Conservation (phyloP, 805 yeast genomes). For the Saccharomycopsis schoenii region DNA sequence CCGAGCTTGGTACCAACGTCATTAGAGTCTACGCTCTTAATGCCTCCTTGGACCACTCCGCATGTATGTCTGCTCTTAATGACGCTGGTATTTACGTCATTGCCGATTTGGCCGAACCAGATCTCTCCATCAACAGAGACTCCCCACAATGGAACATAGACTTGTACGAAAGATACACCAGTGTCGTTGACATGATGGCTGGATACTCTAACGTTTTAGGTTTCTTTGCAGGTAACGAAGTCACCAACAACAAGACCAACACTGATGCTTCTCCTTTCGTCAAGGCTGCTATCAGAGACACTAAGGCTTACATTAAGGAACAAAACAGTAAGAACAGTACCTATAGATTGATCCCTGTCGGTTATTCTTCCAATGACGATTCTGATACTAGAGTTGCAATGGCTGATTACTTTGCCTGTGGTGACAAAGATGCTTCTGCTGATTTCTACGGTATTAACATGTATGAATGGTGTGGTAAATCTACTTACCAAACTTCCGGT, state of each 20-base stretch:
- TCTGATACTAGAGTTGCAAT: slow-evolving; percentile 64
- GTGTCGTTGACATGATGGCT: slow-evolving; percentile 72
- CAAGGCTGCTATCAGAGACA: slow-evolving; percentile 92
- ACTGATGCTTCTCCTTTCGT: slow-evolving; percentile 90
- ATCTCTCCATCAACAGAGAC: slow-evolving; percentile 63
- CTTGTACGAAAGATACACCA: slow-evolving; percentile 65
- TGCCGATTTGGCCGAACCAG: slow-evolving; percentile 85
- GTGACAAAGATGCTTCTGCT: slow-evolving; percentile 45
- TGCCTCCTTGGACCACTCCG: slow-evolving; percentile 59
- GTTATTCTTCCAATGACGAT: slow-evolving; percentile 89
- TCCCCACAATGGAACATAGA: slow-evolving; percentile 69
- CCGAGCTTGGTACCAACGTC: slow-evolving; percentile 60
- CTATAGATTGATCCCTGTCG: slow-evolving; percentile 82
- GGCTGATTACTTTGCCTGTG: slow-evolving; percentile 84
- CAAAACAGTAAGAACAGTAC: slow-evolving; percentile 25
- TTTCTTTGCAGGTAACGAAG: slow-evolving; percentile 97
- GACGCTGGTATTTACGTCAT: slow-evolving; percentile 89
- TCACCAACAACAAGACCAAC: slow-evolving; percentile 71
- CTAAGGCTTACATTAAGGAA: slow-evolving; percentile 59
- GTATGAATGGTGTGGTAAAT: slow-evolving; percentile 81
- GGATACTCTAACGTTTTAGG: slow-evolving; percentile 78
- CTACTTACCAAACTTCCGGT: slow-evolving; percentile 52
- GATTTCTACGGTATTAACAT: slow-evolving; percentile 84
- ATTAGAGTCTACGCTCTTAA: slow-evolving; percentile 83
- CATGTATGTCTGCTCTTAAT: slow-evolving; percentile 62